Percentiles rank a stretch among this genome's conserved stretches.
Conservation (phyloP, 805 yeast genomes). For the Grigorovia yakushimaensis region DNA sequence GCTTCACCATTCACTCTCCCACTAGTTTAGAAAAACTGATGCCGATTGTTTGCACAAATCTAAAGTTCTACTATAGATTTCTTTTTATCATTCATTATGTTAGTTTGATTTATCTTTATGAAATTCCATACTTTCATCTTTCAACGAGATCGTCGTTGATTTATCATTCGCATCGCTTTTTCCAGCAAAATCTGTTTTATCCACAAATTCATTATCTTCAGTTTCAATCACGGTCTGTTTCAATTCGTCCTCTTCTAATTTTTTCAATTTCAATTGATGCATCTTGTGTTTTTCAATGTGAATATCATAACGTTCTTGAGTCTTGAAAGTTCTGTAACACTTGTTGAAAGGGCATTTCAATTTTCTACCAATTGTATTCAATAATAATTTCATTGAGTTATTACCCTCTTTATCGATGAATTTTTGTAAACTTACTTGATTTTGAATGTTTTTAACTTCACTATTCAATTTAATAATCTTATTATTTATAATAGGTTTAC, state of each 20-base stretch:
- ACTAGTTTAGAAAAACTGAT: too few species aligned
- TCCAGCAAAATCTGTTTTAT: too few species aligned
- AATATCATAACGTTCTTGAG: slow-evolving; percentile 25
- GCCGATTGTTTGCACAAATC: too few species aligned
- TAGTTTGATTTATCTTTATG: too few species aligned
- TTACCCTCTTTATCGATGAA: slow-evolving; percentile 13
- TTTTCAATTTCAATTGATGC: slow-evolving; percentile 25
- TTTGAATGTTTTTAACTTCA: slow-evolving; percentile 13
- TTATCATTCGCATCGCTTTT: too few species aligned
- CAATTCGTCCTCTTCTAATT: slow-evolving; percentile 11
- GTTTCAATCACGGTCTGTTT: too few species aligned
- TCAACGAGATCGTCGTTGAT: too few species aligned
- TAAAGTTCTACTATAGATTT: too few species aligned
- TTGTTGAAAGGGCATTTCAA: slow-evolving; percentile 39
- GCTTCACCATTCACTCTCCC: too few species aligned
- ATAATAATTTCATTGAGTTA: slow-evolving; percentile 22
- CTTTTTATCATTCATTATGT: too few species aligned
- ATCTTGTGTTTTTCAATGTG: slow-evolving; percentile 29
- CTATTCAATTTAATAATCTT: slow-evolving; percentile 3
- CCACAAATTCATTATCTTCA: too few species aligned
- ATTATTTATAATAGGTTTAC: neutral
- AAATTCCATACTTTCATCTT: too few species aligned
- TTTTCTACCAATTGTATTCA: slow-evolving; percentile 30
- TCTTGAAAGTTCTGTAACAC: slow-evolving; percentile 46
- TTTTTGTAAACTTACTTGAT: slow-evolving; percentile 20